Percentiles rank a stretch among this genome's conserved stretches.
phyloP scores from a whole-genome alignment of 306 rosid genomes.

The Bauhinia variegata region DNA sequence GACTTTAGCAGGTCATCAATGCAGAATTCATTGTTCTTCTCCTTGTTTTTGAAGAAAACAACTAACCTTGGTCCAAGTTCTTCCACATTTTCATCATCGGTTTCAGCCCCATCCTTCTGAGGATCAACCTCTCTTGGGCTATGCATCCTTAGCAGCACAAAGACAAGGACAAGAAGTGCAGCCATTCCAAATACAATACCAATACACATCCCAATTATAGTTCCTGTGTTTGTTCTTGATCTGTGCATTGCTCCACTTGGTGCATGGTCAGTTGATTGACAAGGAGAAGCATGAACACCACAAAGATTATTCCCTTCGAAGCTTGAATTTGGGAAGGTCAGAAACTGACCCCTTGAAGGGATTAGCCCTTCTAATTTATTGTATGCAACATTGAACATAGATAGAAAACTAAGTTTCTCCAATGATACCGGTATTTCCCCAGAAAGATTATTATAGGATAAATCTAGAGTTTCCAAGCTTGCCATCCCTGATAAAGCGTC shows the following conservation, averaged over 20 bases:
- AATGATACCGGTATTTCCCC: conserved; percentile 50
- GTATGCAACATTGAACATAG: conserved; percentile 53
- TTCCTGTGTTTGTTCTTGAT: conserved; percentile 3
- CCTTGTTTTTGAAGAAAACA: conserved; percentile 52
- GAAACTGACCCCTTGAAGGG: conserved; percentile 54
- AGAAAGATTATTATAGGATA: conserved; percentile 52
- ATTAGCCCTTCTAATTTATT: conserved; percentile 53
- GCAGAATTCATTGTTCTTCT: neutral
- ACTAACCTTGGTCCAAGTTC: conserved; percentile 48
- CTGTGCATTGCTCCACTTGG: no score
- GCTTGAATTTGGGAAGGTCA: conserved; percentile 54
- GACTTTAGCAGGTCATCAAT: conserved; percentile 48
- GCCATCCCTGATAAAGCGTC: conserved; percentile 36
- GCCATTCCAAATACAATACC: no score
- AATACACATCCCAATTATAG: no score
- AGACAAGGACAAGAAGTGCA: no score
- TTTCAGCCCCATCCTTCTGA: no score
- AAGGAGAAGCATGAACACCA: conserved; percentile 33
- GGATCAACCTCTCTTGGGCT: no score
- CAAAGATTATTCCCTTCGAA: conserved; percentile 51
- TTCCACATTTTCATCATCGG: neutral
- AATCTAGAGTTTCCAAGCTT: conserved; percentile 59
- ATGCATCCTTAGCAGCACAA: no score
- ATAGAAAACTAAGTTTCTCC: conserved; percentile 47
- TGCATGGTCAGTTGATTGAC: neutral